phyloP scores from a whole-genome alignment of 1,284 basidiomycete species.

The Flammula alnicola region DNA sequence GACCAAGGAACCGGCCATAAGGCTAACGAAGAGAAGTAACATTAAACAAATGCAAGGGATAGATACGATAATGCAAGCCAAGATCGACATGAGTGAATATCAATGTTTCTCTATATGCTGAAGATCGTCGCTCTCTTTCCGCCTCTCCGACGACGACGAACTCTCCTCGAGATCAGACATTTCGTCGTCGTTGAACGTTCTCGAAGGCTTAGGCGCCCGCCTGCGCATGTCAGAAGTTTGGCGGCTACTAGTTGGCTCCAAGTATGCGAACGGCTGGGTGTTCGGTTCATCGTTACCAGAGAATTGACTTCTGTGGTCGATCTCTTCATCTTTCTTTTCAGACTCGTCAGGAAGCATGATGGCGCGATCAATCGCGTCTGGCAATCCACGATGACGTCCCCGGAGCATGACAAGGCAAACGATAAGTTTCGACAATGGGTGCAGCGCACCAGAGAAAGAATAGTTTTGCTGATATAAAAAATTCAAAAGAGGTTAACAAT shows the following conservation, averaged over 20 bases:
- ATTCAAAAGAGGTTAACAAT: not conserved
- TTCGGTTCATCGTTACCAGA: slow-evolving; percentile 5
- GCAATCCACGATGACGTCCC: slow-evolving; percentile 89
- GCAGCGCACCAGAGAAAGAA: slow-evolving; percentile 81
- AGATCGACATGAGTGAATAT: too few relatives aligned
- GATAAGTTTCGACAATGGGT: slow-evolving; percentile 86
- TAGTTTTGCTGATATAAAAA: slow-evolving; percentile 60
- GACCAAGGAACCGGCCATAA: too few relatives aligned
- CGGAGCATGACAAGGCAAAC: slow-evolving; percentile 89
- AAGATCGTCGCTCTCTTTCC: too few relatives aligned
- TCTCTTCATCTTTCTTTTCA: slow-evolving; percentile 15
- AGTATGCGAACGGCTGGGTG: slow-evolving; percentile 17
- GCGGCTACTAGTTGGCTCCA: slow-evolving; percentile 19
- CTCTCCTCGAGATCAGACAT: too few relatives aligned
- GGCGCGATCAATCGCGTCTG: slow-evolving; percentile 89
- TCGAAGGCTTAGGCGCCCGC: too few relatives aligned
- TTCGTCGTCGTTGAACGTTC: too few relatives aligned
- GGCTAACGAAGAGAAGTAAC: too few relatives aligned
- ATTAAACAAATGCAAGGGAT: too few relatives aligned
- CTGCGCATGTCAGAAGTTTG: slow-evolving; percentile 4
- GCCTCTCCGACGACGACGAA: too few relatives aligned
- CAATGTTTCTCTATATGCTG: too few relatives aligned
- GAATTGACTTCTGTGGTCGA: slow-evolving; percentile 14
- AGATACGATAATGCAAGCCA: too few relatives aligned
- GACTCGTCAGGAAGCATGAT: slow-evolving; percentile 66